Evolutionary conservation across 2,329 filamentous ascomycete genomes (phyloP).

Genomic region (Fonsecaea erecta): DNA sequence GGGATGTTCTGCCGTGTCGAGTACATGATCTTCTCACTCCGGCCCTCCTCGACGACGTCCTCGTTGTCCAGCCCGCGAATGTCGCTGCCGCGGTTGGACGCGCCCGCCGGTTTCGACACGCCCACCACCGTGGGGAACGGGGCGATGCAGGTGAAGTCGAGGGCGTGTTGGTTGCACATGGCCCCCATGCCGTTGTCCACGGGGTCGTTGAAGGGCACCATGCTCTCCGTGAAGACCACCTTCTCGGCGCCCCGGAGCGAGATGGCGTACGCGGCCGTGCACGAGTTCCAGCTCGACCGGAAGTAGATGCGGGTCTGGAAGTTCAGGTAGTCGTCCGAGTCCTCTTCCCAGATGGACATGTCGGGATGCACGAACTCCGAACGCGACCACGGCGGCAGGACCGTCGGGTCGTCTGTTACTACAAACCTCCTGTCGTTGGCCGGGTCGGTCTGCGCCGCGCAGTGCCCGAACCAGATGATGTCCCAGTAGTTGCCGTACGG

Average conservation of each 20-base stretch:
- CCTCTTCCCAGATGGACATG: constrained; percentile 26
- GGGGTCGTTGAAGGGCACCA: constrained; percentile 29
- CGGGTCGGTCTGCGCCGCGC: constrained; percentile 41
- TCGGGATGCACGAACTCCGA: constrained; percentile 24
- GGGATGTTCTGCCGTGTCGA: constrained; percentile 31
- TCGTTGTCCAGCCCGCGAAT: constrained; percentile 26
- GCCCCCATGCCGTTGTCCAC: constrained; percentile 28
- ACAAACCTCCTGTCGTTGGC: constrained; percentile 40
- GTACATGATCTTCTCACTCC: constrained; percentile 23
- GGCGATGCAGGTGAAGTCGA: constrained; percentile 28
- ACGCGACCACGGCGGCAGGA: constrained; percentile 34
- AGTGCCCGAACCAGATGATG: constrained; percentile 58
- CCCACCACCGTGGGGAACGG: constrained; percentile 29
- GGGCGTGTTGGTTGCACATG: constrained; percentile 22
- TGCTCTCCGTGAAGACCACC: constrained; percentile 32
- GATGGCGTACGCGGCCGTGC: constrained; percentile 34
- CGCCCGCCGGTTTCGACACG: constrained; percentile 28
- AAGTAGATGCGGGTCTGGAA: constrained; percentile 27
- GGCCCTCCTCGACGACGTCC: constrained; percentile 12
- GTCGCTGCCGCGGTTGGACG: constrained; percentile 32
- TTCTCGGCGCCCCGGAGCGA: constrained; percentile 32
- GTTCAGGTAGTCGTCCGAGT: constrained; percentile 20
- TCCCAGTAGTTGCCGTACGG: constrained; percentile 61
- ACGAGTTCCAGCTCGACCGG: constrained; percentile 21
- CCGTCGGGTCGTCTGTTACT: constrained; percentile 42